Percentiles rank a stretch among this genome's conserved stretches.
phyloP scores from a whole-genome alignment of 345 rosid genomes.

The Erucastrum elatum region DNA sequence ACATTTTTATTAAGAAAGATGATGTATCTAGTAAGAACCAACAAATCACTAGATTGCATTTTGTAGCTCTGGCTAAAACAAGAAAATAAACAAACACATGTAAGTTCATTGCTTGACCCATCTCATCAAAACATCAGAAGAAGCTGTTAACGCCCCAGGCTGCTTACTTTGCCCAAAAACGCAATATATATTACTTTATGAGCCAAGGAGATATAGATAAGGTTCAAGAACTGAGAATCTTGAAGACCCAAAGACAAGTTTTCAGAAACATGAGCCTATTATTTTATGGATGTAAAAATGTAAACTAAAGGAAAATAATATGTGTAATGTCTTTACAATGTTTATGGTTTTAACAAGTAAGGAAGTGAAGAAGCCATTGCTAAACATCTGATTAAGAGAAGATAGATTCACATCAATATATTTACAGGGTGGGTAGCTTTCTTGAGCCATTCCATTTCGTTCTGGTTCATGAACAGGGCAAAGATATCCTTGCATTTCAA shows the following conservation, averaged over 20 bases:
- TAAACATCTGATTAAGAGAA: too few relatives aligned
- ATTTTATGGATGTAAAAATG: conserved; percentile 6
- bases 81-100: too few relatives aligned
- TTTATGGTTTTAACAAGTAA: background rate
- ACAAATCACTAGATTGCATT: too few relatives aligned
- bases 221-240: conserved; percentile 10
- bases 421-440: conserved; percentile 79
- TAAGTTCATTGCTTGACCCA: too few relatives aligned
- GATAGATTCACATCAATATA: conserved; percentile 27
- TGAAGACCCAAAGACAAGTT: too few relatives aligned
- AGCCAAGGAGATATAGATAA: background rate
- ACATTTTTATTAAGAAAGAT: too few relatives aligned
- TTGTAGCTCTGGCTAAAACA: too few relatives aligned
- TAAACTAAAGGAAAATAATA: conserved; percentile 1
- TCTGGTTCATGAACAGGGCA: conserved; percentile 63
- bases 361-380: background rate
- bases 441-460: conserved; percentile 80
- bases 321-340: conserved; percentile 4
- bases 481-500: conserved; percentile 69
- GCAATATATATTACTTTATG: too few relatives aligned
- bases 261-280: conserved; percentile 16
- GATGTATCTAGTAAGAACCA: too few relatives aligned
- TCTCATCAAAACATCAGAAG: too few relatives aligned
- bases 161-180: too few relatives aligned
- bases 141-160: too few relatives aligned